Conservation (phyloP, 768 basidiomycete species). For the Suillus weaverae region DNA sequence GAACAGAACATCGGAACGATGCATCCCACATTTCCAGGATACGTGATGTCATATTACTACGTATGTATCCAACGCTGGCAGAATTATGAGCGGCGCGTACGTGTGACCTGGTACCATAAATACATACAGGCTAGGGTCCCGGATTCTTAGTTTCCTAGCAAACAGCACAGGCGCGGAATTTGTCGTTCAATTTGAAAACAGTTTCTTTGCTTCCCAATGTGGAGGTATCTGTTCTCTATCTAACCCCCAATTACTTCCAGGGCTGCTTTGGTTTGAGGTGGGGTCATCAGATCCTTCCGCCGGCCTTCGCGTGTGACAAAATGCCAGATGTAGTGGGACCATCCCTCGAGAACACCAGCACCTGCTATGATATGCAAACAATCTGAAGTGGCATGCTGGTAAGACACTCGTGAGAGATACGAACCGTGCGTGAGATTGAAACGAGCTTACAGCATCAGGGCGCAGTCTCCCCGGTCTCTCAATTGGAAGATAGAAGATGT, state of each 20-base stretch:
- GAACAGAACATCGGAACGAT: neutral
- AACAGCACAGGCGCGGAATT: neutral
- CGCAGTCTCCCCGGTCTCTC: slow-evolving; percentile 60
- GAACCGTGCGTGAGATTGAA: neutral
- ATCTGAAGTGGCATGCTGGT: slow-evolving; percentile 42
- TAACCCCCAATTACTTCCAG: neutral
- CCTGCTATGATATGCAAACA: slow-evolving; percentile 50
- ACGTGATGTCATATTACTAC: neutral
- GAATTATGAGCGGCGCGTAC: neutral
- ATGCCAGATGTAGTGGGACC: slow-evolving; percentile 54
- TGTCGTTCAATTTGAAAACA: neutral
- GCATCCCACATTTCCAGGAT: neutral
- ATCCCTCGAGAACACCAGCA: slow-evolving; percentile 49
- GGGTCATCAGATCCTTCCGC: slow-evolving; percentile 1
- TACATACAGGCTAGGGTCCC: neutral
- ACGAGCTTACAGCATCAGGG: slow-evolving; percentile 58
- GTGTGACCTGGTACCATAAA: neutral
- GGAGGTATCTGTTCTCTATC: neutral
- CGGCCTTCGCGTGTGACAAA: slow-evolving; percentile 41
- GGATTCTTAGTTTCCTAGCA: neutral
- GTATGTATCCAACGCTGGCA: neutral
- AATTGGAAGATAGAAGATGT: slow-evolving; percentile 59
- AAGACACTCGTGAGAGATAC: slow-evolving; percentile 5
- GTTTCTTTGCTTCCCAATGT: neutral
- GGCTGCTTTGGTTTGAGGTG: too few species aligned